phyloP scores from a whole-genome alignment of 2,329 filamentous ascomycete species.

The Hymenoscyphus salicellus region DNA sequence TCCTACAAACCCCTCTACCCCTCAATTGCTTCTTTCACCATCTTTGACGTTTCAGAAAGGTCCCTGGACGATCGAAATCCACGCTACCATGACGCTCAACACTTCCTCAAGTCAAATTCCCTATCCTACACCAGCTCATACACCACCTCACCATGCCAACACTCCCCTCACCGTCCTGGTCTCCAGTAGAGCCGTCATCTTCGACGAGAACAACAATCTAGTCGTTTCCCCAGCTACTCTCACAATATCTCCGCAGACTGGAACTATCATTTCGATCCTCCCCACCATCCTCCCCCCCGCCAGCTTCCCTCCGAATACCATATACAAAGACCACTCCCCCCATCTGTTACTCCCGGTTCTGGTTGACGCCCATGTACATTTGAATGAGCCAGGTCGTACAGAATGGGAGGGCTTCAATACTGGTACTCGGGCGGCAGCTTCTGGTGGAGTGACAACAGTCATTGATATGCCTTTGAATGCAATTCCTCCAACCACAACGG shows the following conservation, averaged over 20 bases:
- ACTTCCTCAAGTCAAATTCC: constrained; percentile 14
- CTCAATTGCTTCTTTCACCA: constrained; percentile 1
- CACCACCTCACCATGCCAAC: constrained; percentile 30
- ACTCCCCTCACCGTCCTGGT: constrained; percentile 69
- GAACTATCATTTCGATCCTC: constrained; percentile 78
- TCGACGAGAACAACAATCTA: constrained; percentile 60
- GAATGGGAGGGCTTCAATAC: constrained; percentile 99
- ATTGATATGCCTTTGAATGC: constrained; percentile 98
- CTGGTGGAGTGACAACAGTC: constrained; percentile 93
- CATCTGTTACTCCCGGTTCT: constrained; percentile 83
- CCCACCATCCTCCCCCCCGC: constrained; percentile 70
- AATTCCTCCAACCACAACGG: constrained; percentile 91
- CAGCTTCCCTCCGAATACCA: constrained; percentile 68
- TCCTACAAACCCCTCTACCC: not conserved
- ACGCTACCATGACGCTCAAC: constrained; percentile 24
- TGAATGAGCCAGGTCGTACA: constrained; percentile 93
- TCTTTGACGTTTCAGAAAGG: not conserved
- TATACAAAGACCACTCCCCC: constrained; percentile 81
- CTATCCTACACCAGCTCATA: constrained; percentile 33
- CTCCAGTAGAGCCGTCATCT: constrained; percentile 79
- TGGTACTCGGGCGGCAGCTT: constrained; percentile 87
- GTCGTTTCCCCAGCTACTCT: constrained; percentile 78
- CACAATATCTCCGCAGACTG: constrained; percentile 70
- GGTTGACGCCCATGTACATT: constrained; percentile 94
- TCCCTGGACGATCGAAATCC: not conserved